Conservation (phyloP, 257 asterid species). For the Solanum bulbocastanum region DNA sequence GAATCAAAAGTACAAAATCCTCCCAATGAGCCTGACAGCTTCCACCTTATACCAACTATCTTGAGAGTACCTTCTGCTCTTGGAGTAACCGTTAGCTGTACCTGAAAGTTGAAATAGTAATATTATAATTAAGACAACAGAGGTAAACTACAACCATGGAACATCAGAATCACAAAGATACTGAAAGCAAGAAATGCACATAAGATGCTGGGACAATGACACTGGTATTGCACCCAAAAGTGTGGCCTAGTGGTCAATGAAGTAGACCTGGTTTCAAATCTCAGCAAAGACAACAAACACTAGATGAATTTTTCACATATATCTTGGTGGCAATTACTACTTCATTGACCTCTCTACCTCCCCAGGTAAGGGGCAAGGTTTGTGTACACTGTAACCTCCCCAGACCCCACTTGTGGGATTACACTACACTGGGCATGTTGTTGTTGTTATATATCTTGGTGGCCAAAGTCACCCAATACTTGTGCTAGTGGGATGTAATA, state of each 20-base stretch:
- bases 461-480: neutral
- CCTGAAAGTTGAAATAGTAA: constrained; percentile 39
- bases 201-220: neutral
- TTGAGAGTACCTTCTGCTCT: constrained; percentile 68
- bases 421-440: neutral
- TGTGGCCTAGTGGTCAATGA: neutral
- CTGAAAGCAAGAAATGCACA: neutral
- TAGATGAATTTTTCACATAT: neutral
- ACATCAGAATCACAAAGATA: neutral
- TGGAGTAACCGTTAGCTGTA: constrained; percentile 73
- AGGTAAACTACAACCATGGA: neutral
- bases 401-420: neutral
- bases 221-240: neutral
- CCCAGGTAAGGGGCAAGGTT: neutral
- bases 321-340: neutral
- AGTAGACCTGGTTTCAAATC: neutral
- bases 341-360: neutral
- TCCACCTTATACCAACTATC: constrained; percentile 94
- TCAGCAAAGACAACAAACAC: neutral
- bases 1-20: constrained; percentile 66
- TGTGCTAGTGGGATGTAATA: neutral
- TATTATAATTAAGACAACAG: neutral
- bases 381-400: neutral
- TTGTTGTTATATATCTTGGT: neutral
- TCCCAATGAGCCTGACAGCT: constrained; percentile 75